Percentiles rank a stretch among this genome's conserved stretches.
phyloP scores from a whole-genome alignment of 768 basidiomycete genomes.

The Megacollybia marginata region DNA sequence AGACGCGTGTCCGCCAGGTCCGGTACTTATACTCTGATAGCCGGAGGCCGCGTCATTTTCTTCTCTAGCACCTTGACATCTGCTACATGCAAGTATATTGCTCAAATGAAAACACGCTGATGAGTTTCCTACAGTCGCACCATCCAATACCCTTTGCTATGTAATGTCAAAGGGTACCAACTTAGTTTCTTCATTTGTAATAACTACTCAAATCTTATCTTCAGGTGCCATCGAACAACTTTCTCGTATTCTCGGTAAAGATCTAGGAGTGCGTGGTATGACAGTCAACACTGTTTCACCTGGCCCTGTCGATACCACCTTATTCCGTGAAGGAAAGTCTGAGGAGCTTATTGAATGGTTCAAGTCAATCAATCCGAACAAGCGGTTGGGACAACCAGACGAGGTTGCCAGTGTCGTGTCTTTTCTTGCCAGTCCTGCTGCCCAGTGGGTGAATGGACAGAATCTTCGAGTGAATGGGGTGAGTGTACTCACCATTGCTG shows the following conservation, averaged over 20 bases:
- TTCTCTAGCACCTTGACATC: slow-evolving; percentile 30
- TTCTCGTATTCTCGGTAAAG: slow-evolving; percentile 49
- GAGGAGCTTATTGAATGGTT: slow-evolving; percentile 37
- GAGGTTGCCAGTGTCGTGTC: slow-evolving; percentile 48
- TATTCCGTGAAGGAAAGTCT: slow-evolving; percentile 50
- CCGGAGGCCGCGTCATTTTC: slow-evolving; percentile 51
- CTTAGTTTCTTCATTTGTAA: background rate
- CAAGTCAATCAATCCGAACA: slow-evolving; percentile 36
- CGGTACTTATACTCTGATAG: slow-evolving; percentile 14
- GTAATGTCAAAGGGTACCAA: background rate
- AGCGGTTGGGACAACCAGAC: slow-evolving; percentile 39
- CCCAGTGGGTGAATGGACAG: slow-evolving; percentile 52
- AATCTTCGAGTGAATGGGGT: slow-evolving; percentile 52
- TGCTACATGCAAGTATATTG: no score
- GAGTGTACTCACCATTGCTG: slow-evolving; percentile 16
- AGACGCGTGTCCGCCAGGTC: slow-evolving; percentile 7
- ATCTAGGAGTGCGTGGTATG: slow-evolving; percentile 44
- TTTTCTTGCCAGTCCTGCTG: slow-evolving; percentile 45
- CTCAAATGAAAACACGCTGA: background rate
- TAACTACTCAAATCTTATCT: no score
- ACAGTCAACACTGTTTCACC: slow-evolving; percentile 56
- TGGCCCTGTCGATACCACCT: slow-evolving; percentile 46
- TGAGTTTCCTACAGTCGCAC: background rate
- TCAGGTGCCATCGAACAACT: slow-evolving; percentile 52
- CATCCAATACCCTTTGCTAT: background rate